phyloP scores from a whole-genome alignment of 192 early-diverging fungal species.

The Lobulomyces angularis region DNA sequence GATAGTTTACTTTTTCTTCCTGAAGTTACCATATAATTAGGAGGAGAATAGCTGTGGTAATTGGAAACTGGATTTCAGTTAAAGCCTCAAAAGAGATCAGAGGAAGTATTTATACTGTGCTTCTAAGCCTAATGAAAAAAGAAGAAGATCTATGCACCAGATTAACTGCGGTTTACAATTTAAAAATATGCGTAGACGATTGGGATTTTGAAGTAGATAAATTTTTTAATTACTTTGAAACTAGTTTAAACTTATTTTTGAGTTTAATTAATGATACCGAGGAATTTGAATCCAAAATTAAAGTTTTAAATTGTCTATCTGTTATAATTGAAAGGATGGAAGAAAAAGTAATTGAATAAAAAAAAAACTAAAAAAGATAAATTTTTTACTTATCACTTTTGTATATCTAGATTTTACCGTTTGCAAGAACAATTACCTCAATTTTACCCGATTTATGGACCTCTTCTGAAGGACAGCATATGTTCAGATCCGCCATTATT shows the following conservation, averaged over 20 bases:
- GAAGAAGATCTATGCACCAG: constrained; percentile 73
- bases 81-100: constrained; percentile 53
- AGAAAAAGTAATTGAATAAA: constrained; percentile 25
- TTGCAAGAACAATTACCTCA: constrained; percentile 54
- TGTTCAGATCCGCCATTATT: constrained; percentile 71
- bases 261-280: constrained; percentile 48
- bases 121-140: constrained; percentile 53
- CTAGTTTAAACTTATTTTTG: constrained; percentile 41
- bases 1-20: too few relatives aligned
- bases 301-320: constrained; percentile 58
- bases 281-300: constrained; percentile 65
- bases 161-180: constrained; percentile 55
- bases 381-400: not conserved
- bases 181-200: constrained; percentile 63
- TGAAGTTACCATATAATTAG: constrained; percentile 22
- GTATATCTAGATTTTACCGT: constrained; percentile 49
- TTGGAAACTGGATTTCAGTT: constrained; percentile 75
- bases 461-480: constrained; percentile 54
- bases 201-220: constrained; percentile 69
- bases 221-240: constrained; percentile 57
- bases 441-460: constrained; percentile 75
- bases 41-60: constrained; percentile 66
- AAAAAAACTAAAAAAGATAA: too few relatives aligned
- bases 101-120: constrained; percentile 53
- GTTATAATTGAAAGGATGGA: constrained; percentile 69